Evolutionary conservation across 1,284 basidiomycete species (phyloP).

Genomic region (Pseudozyma hubeiensis): DNA sequence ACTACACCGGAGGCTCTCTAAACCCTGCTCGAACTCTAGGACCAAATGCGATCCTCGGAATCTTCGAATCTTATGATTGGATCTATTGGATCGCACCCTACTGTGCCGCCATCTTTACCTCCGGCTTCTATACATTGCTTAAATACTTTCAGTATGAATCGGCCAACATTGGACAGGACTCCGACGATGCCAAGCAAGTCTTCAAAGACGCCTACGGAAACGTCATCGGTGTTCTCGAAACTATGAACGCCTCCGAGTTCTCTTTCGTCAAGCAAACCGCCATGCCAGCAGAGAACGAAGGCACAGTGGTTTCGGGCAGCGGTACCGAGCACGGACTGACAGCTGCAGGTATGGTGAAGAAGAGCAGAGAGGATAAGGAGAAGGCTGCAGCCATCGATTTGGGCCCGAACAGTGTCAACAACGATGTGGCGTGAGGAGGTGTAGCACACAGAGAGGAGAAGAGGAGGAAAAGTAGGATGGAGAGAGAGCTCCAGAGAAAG

Average conservation of each 20-base stretch:
- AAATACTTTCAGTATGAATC: constrained; percentile 54
- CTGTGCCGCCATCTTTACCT: constrained; percentile 42
- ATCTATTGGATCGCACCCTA: constrained; percentile 58
- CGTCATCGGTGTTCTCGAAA: constrained; percentile 48
- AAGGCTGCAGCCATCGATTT: constrained; percentile 30
- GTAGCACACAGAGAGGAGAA: too few relatives aligned
- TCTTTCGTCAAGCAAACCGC: constrained; percentile 17
- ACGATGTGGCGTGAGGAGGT: constrained; percentile 19
- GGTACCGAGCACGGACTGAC: constrained; percentile 15
- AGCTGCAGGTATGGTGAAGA: constrained; percentile 25
- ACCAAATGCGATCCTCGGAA: constrained; percentile 43
- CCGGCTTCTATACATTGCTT: constrained; percentile 50
- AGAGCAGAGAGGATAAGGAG: constrained; percentile 26
- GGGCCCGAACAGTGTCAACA: constrained; percentile 17
- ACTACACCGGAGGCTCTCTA: constrained; percentile 59
- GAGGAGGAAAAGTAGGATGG: too few relatives aligned
- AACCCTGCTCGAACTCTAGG: constrained; percentile 61
- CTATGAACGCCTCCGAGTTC: constrained; percentile 40
- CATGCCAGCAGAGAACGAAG: constrained; percentile 29
- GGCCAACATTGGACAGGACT: constrained; percentile 55
- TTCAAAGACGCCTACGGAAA: constrained; percentile 50
- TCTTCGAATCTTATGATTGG: constrained; percentile 50
- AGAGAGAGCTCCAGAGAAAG: too few relatives aligned
- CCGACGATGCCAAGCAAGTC: constrained; percentile 46
- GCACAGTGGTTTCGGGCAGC: constrained; percentile 19